phyloP scores from a whole-genome alignment of 139 green algal species.

The Chlorella sp. region DNA sequence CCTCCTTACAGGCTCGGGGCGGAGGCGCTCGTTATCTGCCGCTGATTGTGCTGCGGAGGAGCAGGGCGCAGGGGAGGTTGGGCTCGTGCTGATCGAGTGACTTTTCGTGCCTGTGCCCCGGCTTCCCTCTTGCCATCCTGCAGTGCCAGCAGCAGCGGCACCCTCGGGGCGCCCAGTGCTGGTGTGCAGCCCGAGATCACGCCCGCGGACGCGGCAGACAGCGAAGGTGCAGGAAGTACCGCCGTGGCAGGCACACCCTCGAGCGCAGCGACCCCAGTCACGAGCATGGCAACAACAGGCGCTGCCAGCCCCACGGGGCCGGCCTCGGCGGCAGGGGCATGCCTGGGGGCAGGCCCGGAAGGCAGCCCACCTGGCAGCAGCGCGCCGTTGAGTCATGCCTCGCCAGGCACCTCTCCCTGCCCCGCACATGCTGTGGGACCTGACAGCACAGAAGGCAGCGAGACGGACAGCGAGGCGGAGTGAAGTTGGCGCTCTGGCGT shows the following conservation, averaged over 20 bases:
- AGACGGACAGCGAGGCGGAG: slow-evolving; percentile 28
- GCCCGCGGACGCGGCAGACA: not conserved
- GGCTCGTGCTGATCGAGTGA: not conserved
- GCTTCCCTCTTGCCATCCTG: not conserved
- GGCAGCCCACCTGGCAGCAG: not conserved
- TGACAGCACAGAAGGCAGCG: slow-evolving; percentile 9
- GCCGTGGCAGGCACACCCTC: not conserved
- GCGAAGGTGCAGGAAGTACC: not conserved
- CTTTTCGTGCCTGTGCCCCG: not conserved
- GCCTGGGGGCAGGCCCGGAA: not conserved
- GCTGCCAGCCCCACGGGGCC: too few species aligned
- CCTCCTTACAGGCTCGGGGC: not conserved
- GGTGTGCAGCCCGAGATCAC: not conserved
- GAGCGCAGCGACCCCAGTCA: not conserved
- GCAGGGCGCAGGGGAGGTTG: too few species aligned
- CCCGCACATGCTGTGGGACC: not conserved
- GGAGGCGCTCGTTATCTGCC: not conserved
- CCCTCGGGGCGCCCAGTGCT: not conserved
- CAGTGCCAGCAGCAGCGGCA: not conserved
- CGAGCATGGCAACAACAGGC: not conserved
- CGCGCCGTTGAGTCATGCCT: not conserved
- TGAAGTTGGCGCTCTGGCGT: not conserved
- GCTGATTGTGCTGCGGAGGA: too few species aligned
- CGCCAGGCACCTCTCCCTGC: not conserved
- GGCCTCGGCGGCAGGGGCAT: not conserved